Base-by-base conservation (phyloP, 352 stramenopile genomes). In the Lagenidium sp. region DNA sequence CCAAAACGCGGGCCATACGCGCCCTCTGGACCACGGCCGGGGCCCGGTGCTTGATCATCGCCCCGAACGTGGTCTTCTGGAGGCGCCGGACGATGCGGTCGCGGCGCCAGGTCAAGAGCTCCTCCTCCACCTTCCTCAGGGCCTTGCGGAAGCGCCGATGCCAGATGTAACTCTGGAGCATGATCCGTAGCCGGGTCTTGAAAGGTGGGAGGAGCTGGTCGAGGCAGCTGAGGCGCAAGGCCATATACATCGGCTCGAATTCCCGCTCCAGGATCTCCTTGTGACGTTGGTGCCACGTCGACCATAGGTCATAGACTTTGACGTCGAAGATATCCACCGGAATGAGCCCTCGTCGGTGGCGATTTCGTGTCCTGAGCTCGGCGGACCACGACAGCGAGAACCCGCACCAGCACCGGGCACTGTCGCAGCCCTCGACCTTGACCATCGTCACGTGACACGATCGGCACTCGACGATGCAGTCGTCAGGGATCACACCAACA, bases 251-350 rank as follows among this genome's bases (percentile, higher is more conserved):
- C 8, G 28, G 28, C 28, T 13, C 28, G 28, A 32, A 15, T 15
- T 32, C 28, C 8, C 15, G 28, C 15, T 32, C 15, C 8, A 32
- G 8, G 15, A 32, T 13, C 8, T 32, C 28, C 8, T 13, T 15
- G 28, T 13, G 8, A 32, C 8, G 8, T 13, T 15, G 28, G 16
- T 55, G 31, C 52, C 49, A 64, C 4, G 7, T 31, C 2, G 38
- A n/a, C 63, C 60, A 75, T 4, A 3, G 18, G 5, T 28, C 15
- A 31, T 44, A 60, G 13, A 42, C 13, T 1, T 56, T 44, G 22
- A 50, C 31, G 43, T 77, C 61, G 36, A 62, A 71, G 0, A 53
- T 28, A 29, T 74, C 62, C 19, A 74, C 56, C 1, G 59, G 60
- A 8, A 74, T 24, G 11, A 72, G 31, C 10, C 55, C 45, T 2